A percentile compares a stretch with the other conserved stretches of the same genome.
phyloP scores from a whole-genome alignment of 441 rosid species.

The Metrosideros polymorpha region DNA sequence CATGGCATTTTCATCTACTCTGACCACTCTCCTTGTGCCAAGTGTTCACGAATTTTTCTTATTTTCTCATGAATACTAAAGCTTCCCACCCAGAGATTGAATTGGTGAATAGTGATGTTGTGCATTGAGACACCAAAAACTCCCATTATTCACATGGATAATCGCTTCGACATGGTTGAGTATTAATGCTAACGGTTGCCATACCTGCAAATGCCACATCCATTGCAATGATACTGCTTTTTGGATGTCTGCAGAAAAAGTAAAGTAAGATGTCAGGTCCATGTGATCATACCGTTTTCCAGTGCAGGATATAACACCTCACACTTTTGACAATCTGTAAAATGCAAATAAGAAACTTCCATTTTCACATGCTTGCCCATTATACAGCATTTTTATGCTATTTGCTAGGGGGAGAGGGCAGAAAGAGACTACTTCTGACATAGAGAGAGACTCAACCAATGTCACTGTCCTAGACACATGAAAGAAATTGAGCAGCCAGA shows the following conservation, averaged over 20 bases:
- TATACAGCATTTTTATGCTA: background rate
- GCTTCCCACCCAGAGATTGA: background rate
- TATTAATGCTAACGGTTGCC: background rate
- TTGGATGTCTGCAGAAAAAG: constrained; percentile 54
- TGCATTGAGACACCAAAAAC: background rate
- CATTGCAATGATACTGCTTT: constrained; percentile 74
- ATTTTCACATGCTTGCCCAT: background rate
- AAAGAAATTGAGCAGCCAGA: background rate
- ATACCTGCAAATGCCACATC: constrained; percentile 96
- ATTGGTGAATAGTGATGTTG: background rate
- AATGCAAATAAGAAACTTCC: background rate
- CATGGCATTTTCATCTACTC: background rate
- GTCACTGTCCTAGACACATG: background rate
- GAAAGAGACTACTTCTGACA: background rate
- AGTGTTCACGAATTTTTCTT: background rate
- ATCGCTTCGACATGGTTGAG: background rate
- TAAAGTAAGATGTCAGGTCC: background rate
- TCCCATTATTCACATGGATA: background rate
- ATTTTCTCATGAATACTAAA: background rate
- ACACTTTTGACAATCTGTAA: background rate
- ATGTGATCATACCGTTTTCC: background rate
- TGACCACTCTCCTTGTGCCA: background rate
- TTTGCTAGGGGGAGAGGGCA: background rate
- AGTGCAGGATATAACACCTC: background rate
- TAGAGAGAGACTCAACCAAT: background rate